These are phyloP conservation scores for Boletus fagicola DNA, from an alignment of 768 basidiomycete genomes.

Conservation along the genomic window DNA sequence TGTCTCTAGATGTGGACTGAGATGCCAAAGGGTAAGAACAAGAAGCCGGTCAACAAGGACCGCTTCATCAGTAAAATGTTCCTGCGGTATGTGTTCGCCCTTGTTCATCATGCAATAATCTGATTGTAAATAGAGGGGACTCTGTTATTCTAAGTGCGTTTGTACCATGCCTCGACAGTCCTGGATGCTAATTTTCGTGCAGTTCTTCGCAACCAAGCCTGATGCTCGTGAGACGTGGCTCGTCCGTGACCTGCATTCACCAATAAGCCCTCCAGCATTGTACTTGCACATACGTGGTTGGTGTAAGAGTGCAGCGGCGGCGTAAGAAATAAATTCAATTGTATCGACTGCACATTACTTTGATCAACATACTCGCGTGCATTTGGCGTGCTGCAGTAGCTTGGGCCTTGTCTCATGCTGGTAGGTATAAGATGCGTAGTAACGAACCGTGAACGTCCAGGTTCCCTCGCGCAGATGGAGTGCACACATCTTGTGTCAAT, in stretches of 20 bases:
- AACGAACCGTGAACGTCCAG: background rate
- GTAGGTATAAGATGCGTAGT: background rate
- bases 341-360: background rate
- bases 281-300: background rate
- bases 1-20: slow-evolving; percentile 95
- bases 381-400: background rate
- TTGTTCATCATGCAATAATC: slow-evolving; percentile 4
- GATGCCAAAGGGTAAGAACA: slow-evolving; percentile 95
- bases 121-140: slow-evolving; percentile 65
- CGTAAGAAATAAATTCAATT: background rate
- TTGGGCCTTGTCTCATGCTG: background rate
- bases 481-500: background rate
- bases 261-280: background rate
- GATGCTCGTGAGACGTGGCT: slow-evolving; percentile 7
- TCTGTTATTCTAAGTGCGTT: slow-evolving; percentile 93
- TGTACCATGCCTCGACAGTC: slow-evolving; percentile 5
- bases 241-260: background rate
- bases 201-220: slow-evolving; percentile 80
- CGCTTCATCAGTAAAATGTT: slow-evolving; percentile 99
- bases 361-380: slow-evolving; percentile 3
- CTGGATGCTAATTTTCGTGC: slow-evolving; percentile 36
- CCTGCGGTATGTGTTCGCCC: slow-evolving; percentile 57
- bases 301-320: background rate
- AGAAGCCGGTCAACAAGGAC: slow-evolving; percentile 99
- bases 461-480: background rate